Conservation (phyloP, 371 early-diverging fungal species). For the Mucor circinelloides region DNA sequence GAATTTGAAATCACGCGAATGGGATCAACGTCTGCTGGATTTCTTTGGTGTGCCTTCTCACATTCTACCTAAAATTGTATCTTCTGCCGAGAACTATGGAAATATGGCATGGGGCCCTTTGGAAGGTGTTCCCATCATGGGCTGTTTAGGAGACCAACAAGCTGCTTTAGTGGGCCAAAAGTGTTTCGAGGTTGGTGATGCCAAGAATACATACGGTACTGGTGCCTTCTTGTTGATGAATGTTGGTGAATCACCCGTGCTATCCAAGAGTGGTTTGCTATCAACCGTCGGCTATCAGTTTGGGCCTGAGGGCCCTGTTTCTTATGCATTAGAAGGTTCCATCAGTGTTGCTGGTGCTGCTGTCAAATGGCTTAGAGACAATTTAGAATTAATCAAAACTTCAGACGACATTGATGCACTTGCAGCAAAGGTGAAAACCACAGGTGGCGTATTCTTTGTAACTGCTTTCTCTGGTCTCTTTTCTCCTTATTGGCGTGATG, state of each 20-base stretch:
- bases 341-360: conserved; percentile 95
- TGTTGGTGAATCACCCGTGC: conserved; percentile 81
- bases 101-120: conserved; percentile 62
- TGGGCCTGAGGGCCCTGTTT: conserved; percentile 71
- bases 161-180: conserved; percentile 95
- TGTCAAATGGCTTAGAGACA: conserved; percentile 91
- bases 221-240: conserved; percentile 96
- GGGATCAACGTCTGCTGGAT: conserved; percentile 76
- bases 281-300: conserved; percentile 94
- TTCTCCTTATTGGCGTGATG: conserved; percentile 95
- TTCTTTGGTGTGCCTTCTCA: conserved; percentile 63
- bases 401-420: conserved; percentile 70
- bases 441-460: conserved; percentile 93
- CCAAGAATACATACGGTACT: conserved; percentile 96
- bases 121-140: conserved; percentile 74
- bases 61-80: conserved; percentile 76
- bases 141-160: conserved; percentile 96
- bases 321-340: conserved; percentile 94
- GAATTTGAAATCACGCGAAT: conserved; percentile 76
- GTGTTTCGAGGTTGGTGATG: conserved; percentile 85
- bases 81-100: conserved; percentile 84
- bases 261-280: conserved; percentile 83
- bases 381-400: conserved; percentile 75
- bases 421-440: conserved; percentile 63
- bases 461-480: conserved; percentile 94